These are phyloP conservation scores for Linnemannia elongata DNA, from an alignment of 192 early-diverging fungal genomes.

Conservation along the genomic window DNA sequence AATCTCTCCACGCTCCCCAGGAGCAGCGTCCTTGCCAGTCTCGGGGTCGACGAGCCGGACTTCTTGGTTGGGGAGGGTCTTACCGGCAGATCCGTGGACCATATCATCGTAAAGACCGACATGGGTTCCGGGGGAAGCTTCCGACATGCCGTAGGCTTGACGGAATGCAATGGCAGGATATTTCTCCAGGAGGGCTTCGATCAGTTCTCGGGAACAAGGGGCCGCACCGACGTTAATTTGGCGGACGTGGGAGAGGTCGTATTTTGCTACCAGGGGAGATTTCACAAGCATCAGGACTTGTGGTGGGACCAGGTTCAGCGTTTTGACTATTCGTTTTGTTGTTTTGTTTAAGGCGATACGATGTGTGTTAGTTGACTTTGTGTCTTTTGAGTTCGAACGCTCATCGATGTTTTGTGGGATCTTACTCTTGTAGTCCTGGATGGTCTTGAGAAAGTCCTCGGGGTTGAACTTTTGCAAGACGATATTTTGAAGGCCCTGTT, in stretches of 20 bases:
- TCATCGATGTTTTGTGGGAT: background rate
- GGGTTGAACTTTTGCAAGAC: constrained; percentile 74
- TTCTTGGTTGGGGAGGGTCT: constrained; percentile 75
- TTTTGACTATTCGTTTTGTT: constrained; percentile 16
- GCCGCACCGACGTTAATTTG: constrained; percentile 34
- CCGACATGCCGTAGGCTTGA: constrained; percentile 54
- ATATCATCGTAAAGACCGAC: constrained; percentile 3
- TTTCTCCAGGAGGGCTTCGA: constrained; percentile 9
- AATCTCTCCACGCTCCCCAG: constrained; percentile 64
- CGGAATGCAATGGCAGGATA: constrained; percentile 19
- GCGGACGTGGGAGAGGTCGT: constrained; percentile 43
- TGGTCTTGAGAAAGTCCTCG: constrained; percentile 56
- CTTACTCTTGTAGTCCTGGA: constrained; percentile 64
- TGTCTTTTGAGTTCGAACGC: background rate
- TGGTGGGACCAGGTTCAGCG: constrained; percentile 25
- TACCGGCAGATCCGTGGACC: constrained; percentile 68
- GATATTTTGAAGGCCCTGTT: constrained; percentile 59
- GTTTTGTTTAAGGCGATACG: background rate
- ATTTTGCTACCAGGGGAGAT: constrained; percentile 38
- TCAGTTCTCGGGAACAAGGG: constrained; percentile 31
- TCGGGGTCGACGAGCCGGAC: constrained; percentile 81
- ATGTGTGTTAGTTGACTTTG: background rate
- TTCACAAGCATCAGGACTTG: constrained; percentile 37
- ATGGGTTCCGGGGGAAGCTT: constrained; percentile 30
- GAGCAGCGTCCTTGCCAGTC: constrained; percentile 41